Base-by-base conservation (phyloP, 495 filamentous ascomycete species). In the Aspergillus baeticus region DNA sequence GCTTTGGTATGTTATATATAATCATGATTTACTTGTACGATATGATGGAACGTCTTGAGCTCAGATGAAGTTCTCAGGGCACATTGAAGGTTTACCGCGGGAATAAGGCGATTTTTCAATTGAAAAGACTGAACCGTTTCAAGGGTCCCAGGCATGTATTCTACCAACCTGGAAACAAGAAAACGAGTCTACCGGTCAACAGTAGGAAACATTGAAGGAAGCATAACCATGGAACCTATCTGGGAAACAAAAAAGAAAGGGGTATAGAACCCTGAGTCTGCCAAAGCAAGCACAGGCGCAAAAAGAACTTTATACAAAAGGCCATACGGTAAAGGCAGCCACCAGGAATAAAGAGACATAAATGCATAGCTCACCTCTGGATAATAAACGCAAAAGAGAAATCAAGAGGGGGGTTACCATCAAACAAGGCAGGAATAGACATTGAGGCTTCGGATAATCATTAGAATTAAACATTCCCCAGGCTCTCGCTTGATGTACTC, bases 401-500 rank as follows among this genome's bases (percentile, higher is more conserved):
- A 45, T 35, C 7, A 21, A 54, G 5, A 20, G 35, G 22, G 45
- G 31, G 39, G 14, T 17, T 21, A 35, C 42, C 14, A 37, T 26
- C 54, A 36, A 13, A 43, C 35, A 55, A 36, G 8, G 22, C 55
- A 37, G 44, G 23, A 37, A 50, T 38, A 36, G 43, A 36, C 55
- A 56, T 59, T 55, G 38, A 22, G 18, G 54, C 7, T 62, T 58
- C 60, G 45, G 57, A 70, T 76, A 70, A 72, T 63, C 63, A 74
- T 72, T 74, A 76, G 62, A 59, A 70, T 70, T 70, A 73, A 66
- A 53, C 55, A 61, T 66, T 67, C 64, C 62, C 60, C 51, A 36
- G 35, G 33, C 33, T 46, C 41, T 39, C 38, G 26, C 37, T 49
- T 39, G 42, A 45, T 49, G 31, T 44, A 20, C 36, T 50, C 45